Evolutionary conservation across 495 filamentous ascomycete genomes (phyloP).

Genomic region (Staphylotrichum longicolle): DNA sequence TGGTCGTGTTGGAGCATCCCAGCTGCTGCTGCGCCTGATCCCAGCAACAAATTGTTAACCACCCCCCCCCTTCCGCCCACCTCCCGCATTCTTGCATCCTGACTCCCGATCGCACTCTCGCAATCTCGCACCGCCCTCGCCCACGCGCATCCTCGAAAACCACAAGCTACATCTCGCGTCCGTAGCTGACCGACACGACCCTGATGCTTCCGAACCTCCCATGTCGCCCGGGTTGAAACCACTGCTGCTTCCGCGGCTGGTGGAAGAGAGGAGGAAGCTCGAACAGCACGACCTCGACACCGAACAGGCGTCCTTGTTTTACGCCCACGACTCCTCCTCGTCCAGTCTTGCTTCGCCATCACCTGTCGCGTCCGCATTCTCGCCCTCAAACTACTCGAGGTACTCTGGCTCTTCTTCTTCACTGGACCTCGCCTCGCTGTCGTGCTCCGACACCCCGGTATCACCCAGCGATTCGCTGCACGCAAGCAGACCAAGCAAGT

Average conservation of each 20-base stretch:
- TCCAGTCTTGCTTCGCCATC: constrained; percentile 60
- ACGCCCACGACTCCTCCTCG: constrained; percentile 49
- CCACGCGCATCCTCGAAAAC: neutral
- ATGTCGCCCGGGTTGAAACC: constrained; percentile 55
- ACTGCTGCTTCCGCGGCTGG: constrained; percentile 50
- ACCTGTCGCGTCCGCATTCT: constrained; percentile 61
- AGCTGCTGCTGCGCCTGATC: constrained; percentile 4
- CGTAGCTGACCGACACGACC: neutral
- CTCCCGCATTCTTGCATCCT: neutral
- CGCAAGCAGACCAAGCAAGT: constrained; percentile 43
- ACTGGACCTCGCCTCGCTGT: constrained; percentile 42
- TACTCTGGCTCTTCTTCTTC: constrained; percentile 55
- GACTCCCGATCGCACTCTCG: neutral
- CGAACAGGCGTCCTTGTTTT: constrained; percentile 30
- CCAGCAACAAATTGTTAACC: constrained; percentile 20
- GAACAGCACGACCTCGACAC: constrained; percentile 30
- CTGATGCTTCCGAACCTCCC: constrained; percentile 14
- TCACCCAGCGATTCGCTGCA: constrained; percentile 45
- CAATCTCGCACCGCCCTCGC: neutral
- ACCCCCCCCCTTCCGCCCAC: constrained; percentile 14
- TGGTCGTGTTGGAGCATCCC: constrained; percentile 9
- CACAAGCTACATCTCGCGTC: neutral
- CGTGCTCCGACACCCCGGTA: constrained; percentile 43
- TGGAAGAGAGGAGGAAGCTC: constrained; percentile 50
- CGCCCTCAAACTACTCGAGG: constrained; percentile 53